Percentiles rank a stretch among this genome's conserved stretches.
phyloP scores from a whole-genome alignment of 495 filamentous ascomycete genomes.

The Talaromyces proteolyticus region DNA sequence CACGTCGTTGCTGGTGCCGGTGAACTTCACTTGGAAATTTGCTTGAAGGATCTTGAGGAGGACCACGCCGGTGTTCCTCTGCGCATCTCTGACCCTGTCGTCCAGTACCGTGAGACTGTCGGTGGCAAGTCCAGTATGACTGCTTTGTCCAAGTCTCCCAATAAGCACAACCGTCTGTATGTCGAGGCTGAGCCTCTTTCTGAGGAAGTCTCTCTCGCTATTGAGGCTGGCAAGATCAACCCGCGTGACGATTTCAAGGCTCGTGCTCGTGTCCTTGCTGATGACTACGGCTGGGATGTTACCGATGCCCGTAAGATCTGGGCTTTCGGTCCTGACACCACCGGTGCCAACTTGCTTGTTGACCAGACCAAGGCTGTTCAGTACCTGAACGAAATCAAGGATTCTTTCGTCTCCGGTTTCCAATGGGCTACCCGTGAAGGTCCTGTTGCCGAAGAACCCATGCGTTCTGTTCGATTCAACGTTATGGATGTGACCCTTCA shows the following conservation, averaged over 20 bases:
- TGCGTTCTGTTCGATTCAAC: conserved; percentile 96
- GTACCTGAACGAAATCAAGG: conserved; percentile 99
- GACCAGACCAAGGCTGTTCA: conserved; percentile 99
- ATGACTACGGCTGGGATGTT: conserved; percentile 98
- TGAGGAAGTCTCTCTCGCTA: conserved; percentile 86
- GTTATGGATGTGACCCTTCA: conserved; percentile 99
- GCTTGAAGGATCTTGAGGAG: conserved; percentile 99
- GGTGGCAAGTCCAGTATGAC: conserved; percentile 77
- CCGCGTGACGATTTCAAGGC: conserved; percentile 99
- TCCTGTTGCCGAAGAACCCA: conserved; percentile 95
- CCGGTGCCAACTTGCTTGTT: conserved; percentile 94
- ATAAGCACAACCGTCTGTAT: conserved; percentile 99
- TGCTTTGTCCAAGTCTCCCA: conserved; percentile 98
- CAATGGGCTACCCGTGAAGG: conserved; percentile 99
- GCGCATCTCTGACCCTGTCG: conserved; percentile 93
- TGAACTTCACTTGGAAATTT: conserved; percentile 99
- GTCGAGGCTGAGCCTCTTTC: conserved; percentile 81
- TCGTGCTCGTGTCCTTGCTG: conserved; percentile 92
- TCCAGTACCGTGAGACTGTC: conserved; percentile 97
- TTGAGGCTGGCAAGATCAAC: conserved; percentile 85
- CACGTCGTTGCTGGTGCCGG: conserved; percentile 98
- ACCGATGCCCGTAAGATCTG: conserved; percentile 99
- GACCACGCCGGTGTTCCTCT: conserved; percentile 98
- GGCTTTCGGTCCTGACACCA: conserved; percentile 98
- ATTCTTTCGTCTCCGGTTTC: conserved; percentile 99